Evolutionary conservation across 345 rosid species (phyloP).

Genomic region (Rhodamnia argentea): DNA sequence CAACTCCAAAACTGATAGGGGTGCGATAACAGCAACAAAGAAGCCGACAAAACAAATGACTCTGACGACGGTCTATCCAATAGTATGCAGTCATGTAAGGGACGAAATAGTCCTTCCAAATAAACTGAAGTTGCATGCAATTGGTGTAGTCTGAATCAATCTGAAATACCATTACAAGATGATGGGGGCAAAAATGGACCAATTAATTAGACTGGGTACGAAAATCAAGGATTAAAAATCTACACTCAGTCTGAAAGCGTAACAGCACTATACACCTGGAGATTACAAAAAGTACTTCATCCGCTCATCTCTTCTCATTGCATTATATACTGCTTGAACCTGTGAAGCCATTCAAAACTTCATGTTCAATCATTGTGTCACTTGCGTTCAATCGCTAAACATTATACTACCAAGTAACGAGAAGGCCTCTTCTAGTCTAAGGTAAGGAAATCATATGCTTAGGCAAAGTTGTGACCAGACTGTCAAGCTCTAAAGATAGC

Average conservation of each 20-base stretch:
- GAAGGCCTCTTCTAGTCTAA: not conserved
- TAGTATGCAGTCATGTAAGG: not conserved
- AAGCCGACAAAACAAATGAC: not conserved
- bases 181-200: not conserved
- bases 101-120: not conserved
- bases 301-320: conserved; percentile 9
- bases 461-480: not conserved
- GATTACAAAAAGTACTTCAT: conserved; percentile 6
- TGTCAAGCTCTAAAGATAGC: not conserved
- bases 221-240: conserved; percentile 2
- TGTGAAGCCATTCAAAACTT: not conserved
- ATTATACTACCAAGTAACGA: not conserved
- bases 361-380: not conserved
- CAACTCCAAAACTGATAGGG: not conserved
- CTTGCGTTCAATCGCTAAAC: not conserved
- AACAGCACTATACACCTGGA: not conserved
- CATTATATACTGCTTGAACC: conserved; percentile 9
- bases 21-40: not conserved
- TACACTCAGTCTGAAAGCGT: not conserved
- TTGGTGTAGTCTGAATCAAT: not conserved
- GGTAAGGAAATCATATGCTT: not conserved
- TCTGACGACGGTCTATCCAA: not conserved
- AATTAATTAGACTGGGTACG: not conserved
- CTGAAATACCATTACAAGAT: not conserved
- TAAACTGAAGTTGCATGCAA: not conserved